Evolutionary conservation across 192 early-diverging fungal genomes (phyloP).

Genomic region (Linnemannia elongata): DNA sequence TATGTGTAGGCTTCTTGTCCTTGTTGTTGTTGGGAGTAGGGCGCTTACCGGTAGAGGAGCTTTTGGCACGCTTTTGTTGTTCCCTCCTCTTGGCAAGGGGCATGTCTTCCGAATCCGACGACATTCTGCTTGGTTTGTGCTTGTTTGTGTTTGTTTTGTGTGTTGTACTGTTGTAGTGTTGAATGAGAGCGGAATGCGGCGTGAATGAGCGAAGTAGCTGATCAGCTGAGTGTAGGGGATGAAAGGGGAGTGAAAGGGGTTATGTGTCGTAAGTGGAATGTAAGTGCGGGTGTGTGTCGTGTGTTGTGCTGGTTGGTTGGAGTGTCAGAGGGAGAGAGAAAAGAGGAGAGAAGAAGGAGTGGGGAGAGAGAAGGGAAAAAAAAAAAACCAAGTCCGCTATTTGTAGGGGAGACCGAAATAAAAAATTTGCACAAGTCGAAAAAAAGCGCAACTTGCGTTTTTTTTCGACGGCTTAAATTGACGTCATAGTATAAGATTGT

Average conservation of each 20-base stretch:
- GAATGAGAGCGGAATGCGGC: not conserved
- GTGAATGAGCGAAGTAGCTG: not conserved
- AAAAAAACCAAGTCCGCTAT: constrained; percentile 7
- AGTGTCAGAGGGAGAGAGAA: not conserved
- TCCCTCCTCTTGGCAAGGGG: constrained; percentile 44
- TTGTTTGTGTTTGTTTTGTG: not conserved
- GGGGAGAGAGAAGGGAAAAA: not conserved
- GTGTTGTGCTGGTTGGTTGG: not conserved
- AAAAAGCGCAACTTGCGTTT: constrained; percentile 23
- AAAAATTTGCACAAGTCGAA: constrained; percentile 30
- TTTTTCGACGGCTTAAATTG: not conserved
- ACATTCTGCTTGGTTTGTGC: constrained; percentile 29
- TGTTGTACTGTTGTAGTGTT: not conserved
- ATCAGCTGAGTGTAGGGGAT: not conserved
- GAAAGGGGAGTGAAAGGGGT: not conserved
- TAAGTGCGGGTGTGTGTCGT: not conserved
- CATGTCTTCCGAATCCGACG: constrained; percentile 61
- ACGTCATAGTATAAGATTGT: not conserved
- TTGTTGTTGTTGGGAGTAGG: not conserved
- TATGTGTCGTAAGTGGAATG: not conserved
- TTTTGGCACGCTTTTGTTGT: not conserved
- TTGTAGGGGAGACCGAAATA: constrained; percentile 11
- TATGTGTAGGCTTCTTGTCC: too few relatives aligned
- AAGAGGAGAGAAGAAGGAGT: not conserved
- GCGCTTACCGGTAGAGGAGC: constrained; percentile 28